A percentile compares a stretch with the other conserved stretches of the same genome.
phyloP scores from a whole-genome alignment of 1,284 basidiomycete genomes.

The Boletus smithii region DNA sequence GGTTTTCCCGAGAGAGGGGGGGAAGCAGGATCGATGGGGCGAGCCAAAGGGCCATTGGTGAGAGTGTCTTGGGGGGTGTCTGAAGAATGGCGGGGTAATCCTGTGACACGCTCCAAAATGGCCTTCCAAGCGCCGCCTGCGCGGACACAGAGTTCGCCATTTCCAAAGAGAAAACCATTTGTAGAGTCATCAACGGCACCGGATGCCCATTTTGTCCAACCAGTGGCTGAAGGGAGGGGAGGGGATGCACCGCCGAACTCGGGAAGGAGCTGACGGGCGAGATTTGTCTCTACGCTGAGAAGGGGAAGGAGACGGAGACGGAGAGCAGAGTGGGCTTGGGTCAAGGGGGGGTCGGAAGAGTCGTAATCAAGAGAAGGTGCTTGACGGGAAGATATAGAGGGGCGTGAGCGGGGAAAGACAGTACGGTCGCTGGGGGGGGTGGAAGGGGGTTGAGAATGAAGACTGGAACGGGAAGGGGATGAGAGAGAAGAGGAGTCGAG shows the following conservation, averaged over 20 bases:
- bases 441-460: too few species aligned
- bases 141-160: constrained; percentile 48
- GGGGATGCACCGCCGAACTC: constrained; percentile 20
- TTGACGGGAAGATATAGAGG: background rate
- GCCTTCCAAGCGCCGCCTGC: constrained; percentile 59
- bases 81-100: background rate
- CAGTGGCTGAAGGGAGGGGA: constrained; percentile 9
- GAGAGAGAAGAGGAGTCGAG: constrained; percentile 34
- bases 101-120: constrained; percentile 26
- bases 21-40: constrained; percentile 1
- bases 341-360: constrained; percentile 17
- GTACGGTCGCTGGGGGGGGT: too few species aligned
- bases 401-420: background rate
- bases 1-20: background rate
- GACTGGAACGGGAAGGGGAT: too few species aligned
- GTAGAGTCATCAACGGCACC: constrained; percentile 5
- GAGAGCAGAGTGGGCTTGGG: constrained; percentile 21
- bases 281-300: constrained; percentile 53
- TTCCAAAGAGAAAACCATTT: constrained; percentile 3
- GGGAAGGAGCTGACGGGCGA: constrained; percentile 44
- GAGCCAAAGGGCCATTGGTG: background rate
- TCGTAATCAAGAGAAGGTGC: background rate
- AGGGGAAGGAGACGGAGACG: constrained; percentile 57
- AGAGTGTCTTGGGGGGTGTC: background rate
- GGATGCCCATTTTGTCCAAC: constrained; percentile 29